Evolutionary conservation across 495 filamentous ascomycete genomes (phyloP), one percentile per base, ranked within the genome.

Genomic region (Cryomyces antarcticus): DNA sequence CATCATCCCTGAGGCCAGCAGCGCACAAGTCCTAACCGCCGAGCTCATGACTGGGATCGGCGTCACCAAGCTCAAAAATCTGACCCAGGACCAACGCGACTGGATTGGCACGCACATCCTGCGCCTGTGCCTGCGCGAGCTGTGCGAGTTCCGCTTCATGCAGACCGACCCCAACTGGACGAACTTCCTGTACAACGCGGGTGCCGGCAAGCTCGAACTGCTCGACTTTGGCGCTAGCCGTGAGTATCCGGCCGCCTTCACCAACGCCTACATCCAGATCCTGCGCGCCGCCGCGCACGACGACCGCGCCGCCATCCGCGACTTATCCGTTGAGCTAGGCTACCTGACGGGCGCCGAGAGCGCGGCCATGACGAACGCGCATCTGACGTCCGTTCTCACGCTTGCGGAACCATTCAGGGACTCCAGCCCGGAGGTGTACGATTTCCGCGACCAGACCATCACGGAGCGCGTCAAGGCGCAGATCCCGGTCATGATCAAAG

Each of bases 101-200:
- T 94, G 85, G 77, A 78, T 85, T 50, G 89, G 89, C 39, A 89
- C 81, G 3, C 82, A 95, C 53, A 82, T 97, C 50, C 68, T 97
- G 41, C 82, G 86, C 7, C 72, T 97, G 12, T 95, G 89, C 54
- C 71, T 97, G 31, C 80, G 87, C 39, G 89, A 97, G 58, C 85
- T 96, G 52, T 73, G 71, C 43, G 82, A 94, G 52, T 97, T 94
- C 67, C 72, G 66, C 37, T 97, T 89, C 67, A 97, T 97, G 89
- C 89, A 97, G 62, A 96, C 89, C 28, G 89, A 97, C 36, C 89
- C 89, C 13, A 97, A 97, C 66, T 97, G 92, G 89, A 96, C 92
- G n/a, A 97, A 97, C 56, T 97, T 97, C 65, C 65, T 96, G 28
- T 96, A 82, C 66, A 93, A 97, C 56, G 59, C 70, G 0, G 41